Percentiles rank a stretch among this genome's conserved stretches.
phyloP scores from a whole-genome alignment of 169 alveolate species.

The Plasmodium knowlesi region DNA sequence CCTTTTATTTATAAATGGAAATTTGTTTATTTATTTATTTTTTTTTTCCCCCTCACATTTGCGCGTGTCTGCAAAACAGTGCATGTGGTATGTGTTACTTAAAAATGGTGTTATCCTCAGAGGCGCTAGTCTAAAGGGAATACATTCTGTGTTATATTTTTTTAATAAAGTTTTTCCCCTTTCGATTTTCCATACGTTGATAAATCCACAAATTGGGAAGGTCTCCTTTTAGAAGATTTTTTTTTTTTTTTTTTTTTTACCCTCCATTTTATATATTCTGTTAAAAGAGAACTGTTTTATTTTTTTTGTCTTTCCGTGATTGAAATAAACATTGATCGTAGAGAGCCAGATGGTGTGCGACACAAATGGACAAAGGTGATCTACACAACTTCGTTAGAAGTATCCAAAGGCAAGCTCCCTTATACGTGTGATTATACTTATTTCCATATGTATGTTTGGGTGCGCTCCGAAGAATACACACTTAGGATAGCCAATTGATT shows the following conservation, averaged over 20 bases:
- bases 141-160: constrained; percentile 1
- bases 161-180: background rate
- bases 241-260: background rate
- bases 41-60: background rate
- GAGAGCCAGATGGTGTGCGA: background rate
- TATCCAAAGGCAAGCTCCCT: background rate
- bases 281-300: background rate
- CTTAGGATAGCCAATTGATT: background rate
- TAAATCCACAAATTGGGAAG: background rate
- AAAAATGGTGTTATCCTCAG: background rate
- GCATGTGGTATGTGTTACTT: background rate
- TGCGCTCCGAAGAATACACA: background rate
- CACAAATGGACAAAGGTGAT: background rate
- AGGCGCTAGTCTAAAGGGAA: background rate
- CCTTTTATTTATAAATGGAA: background rate
- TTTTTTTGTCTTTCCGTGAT: background rate
- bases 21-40: background rate
- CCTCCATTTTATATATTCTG: background rate
- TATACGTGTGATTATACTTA: background rate
- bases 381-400: background rate
- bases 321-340: background rate
- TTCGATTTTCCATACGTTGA: background rate
- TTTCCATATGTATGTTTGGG: background rate
- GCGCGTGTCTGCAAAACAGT: background rate
- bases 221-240: background rate